Percentiles rank a stretch among this genome's conserved stretches.
Evolutionary conservation across 1,139 yeast species (phyloP).

Genomic region (Pichia sp.): DNA sequence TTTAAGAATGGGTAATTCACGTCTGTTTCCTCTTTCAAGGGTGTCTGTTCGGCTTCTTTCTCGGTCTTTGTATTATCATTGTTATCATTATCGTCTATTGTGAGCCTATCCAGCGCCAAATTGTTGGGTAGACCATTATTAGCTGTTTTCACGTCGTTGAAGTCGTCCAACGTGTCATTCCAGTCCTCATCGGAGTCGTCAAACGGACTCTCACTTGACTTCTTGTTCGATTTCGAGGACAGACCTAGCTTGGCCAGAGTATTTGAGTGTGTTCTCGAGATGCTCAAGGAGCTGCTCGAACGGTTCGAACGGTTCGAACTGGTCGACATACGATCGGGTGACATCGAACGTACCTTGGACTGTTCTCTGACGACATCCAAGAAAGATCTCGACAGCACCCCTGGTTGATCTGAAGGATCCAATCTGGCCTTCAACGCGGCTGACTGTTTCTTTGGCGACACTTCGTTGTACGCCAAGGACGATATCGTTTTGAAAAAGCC

Average conservation of each 20-base stretch:
- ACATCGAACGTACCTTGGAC: conserved; percentile 11
- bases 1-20: conserved; percentile 26
- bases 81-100: neutral
- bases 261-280: conserved; percentile 14
- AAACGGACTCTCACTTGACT: conserved; percentile 10
- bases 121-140: conserved; percentile 1
- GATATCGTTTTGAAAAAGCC: conserved; percentile 15
- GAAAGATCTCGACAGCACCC: conserved; percentile 16
- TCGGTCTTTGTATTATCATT: neutral
- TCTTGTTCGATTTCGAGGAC: neutral
- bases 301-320: conserved; percentile 6
- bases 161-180: conserved; percentile 15
- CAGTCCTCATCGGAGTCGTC: conserved; percentile 18
- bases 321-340: conserved; percentile 13
- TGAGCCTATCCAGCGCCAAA: neutral
- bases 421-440: conserved; percentile 12
- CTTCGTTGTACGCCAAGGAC: conserved; percentile 10
- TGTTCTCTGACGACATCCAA: conserved; percentile 15
- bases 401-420: conserved; percentile 12
- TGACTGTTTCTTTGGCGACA: conserved; percentile 14
- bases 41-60: neutral
- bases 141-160: neutral
- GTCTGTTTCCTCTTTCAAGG: conserved; percentile 4
- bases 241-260: conserved; percentile 10
- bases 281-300: conserved; percentile 12